phyloP scores from a whole-genome alignment of 163 green algal species.

The Chlamydomonas reinhardtii region DNA sequence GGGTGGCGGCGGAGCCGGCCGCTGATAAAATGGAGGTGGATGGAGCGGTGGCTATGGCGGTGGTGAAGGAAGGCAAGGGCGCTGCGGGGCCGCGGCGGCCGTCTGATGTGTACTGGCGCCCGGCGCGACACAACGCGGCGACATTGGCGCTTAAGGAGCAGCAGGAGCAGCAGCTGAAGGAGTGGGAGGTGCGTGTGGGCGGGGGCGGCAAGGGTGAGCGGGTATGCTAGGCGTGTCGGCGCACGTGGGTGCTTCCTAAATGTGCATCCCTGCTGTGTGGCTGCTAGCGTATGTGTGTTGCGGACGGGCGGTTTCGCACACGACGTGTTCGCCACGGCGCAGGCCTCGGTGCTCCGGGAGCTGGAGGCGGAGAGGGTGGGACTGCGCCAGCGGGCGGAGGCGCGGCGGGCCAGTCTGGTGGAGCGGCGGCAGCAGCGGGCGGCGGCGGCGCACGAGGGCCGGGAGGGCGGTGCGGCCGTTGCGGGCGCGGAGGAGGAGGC shows the following conservation, averaged over 20 bases:
- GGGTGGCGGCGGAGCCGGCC: too few relatives aligned
- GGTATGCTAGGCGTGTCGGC: too few relatives aligned
- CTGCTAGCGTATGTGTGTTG: too few relatives aligned
- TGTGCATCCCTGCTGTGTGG: background rate
- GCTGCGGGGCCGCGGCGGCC: background rate
- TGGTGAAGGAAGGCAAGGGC: background rate
- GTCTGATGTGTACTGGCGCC: conserved; percentile 55
- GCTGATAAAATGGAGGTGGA: background rate
- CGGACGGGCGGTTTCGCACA: too few relatives aligned
- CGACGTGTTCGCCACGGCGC: background rate
- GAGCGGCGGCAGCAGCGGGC: conserved; percentile 26
- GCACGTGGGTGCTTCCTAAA: background rate
- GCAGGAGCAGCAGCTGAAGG: conserved; percentile 44
- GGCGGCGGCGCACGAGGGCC: background rate
- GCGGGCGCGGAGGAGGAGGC: conserved; percentile 24
- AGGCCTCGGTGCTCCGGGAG: conserved; percentile 31
- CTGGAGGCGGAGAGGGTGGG: conserved; percentile 48
- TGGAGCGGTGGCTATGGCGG: background rate
- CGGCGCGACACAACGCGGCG: conserved; percentile 38
- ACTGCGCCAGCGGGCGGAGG: conserved; percentile 22
- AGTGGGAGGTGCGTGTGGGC: conserved; percentile 52
- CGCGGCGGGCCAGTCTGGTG: conserved; percentile 2
- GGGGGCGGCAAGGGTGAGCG: background rate
- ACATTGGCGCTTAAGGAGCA: conserved; percentile 53
- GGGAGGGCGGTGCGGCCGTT: background rate